Base-by-base conservation (phyloP, 805 yeast species). In the Wickerhamomyces rabaulensis region DNA sequence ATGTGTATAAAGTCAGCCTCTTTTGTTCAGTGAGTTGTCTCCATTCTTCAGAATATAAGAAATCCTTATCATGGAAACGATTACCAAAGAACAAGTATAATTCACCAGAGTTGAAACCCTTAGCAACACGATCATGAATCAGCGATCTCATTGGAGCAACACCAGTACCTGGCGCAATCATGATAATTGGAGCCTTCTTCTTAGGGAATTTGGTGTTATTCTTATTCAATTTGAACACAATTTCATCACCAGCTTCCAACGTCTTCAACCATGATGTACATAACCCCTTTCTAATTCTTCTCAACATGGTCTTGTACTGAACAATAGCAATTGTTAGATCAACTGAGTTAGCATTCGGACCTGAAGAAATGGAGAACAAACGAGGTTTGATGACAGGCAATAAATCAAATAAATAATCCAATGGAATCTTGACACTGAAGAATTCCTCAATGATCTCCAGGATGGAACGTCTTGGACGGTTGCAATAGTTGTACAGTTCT, bases 141-240 rank as follows among this genome's bases (percentile, higher is more conserved):
- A 91, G 58, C 1, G 87, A 76, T 57, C 88, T 78, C 76, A 92
- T 80, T 2, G 99, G 99, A 0, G 99, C 99, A 10, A 94, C 72
- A 2, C 99, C 99, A 0, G 98, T 95, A 4, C 99, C 99, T 0
- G 99, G 95, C 2, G 92, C 84, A 4, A 92, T 74, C 76, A 92
- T 70, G 3, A 94, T 66, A 22, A 86, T 66, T 0, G 96, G 86
- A 3, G 50, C 60, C 9, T 27, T 51, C 3, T 52, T 25, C 62
- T 39, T 65, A 9, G 42, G 61, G 13, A 75, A 66, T 37, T 64
- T 64, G 39, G 80, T 52, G 13, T 69, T 63, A 51, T 82, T 77
- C 26, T 65, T 62, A 46, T 76, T 74, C 9, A 84, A 51, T 22
- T 78, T 74, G 50, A 78, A 81, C 13, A 78, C 65, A 2, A 91